Evolutionary conservation across 2,329 filamentous ascomycete species (phyloP), one percentile per base, ranked within the genome.

Genomic region (Dactylellina sp.): DNA sequence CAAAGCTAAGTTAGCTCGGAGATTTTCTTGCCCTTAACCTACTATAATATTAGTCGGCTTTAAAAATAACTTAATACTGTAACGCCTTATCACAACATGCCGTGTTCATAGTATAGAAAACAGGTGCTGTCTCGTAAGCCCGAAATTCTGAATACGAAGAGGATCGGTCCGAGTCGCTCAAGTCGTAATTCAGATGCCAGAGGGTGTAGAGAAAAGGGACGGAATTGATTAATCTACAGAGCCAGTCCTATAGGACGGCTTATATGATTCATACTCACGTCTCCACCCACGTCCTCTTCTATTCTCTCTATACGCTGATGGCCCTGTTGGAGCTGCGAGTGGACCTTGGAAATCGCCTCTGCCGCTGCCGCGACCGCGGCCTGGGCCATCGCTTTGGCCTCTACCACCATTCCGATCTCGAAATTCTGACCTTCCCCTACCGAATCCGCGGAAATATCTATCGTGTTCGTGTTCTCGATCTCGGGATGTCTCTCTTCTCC

Each of bases 11-110:
- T 53, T 57, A 39, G 61, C 20, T 64, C 39, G 28, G 39, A 44
- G 44, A 32, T 56, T 53, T n/a, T 42, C 35, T 57, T 59, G 35
- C 42, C 62, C 25, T 65, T 65, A 40, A 49, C n/a, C n/a, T n/a
- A n/a, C n/a, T n/a, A n/a, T n/a, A 46, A 50, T 49, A 37, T 49
- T 55, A 49, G 42, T 55, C 28, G 28, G 16, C 20, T 40, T 57
- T 52, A 59, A 52, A n/a, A 42, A 44, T 66, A 55, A 16, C 25
- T 40, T 57, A 32, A 65, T n/a, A n/a, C n/a, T n/a, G n/a, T n/a
- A n/a, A 57, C 40, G 24, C 37, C 44, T 65, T 40, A 6, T 24
- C 22, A 55, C 9, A 9, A 50, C 46, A n/a, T 28, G n/a, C 46
- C 46, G 22, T 50, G 7, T 28, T 18, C 24, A 12, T 5, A 50